phyloP scores from a whole-genome alignment of 2,329 filamentous ascomycete species.

The Aspergillus sp. region DNA sequence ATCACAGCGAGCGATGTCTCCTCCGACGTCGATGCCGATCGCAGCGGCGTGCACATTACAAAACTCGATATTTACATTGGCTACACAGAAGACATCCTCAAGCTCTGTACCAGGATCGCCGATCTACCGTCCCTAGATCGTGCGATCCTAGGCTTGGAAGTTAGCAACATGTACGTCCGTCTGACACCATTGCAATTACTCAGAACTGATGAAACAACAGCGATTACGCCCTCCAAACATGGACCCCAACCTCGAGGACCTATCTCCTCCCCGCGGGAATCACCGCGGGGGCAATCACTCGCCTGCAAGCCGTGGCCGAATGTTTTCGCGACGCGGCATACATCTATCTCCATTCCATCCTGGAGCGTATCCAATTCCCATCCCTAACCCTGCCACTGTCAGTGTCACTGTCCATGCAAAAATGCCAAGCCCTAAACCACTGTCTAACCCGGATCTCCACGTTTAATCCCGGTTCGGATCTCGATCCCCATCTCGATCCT shows the following conservation, averaged over 20 bases:
- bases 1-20: slow-evolving; percentile 10
- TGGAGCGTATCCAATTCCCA: slow-evolving; percentile 11
- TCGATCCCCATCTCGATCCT: slow-evolving; percentile 9
- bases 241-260: slow-evolving; percentile 17
- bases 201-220: slow-evolving; percentile 11
- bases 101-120: slow-evolving; percentile 26
- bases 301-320: slow-evolving; percentile 29
- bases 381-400: neutral
- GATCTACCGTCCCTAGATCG: slow-evolving; percentile 21
- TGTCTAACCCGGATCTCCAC: slow-evolving; percentile 20
- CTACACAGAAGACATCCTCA: slow-evolving; percentile 30
- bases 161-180: slow-evolving; percentile 22
- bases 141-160: slow-evolving; percentile 16
- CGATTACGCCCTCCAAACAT: slow-evolving; percentile 24
- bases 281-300: slow-evolving; percentile 17
- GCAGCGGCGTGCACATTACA: slow-evolving; percentile 12
- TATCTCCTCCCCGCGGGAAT: slow-evolving; percentile 27
- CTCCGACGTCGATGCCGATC: slow-evolving; percentile 8
- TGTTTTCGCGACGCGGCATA: slow-evolving; percentile 32
- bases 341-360: slow-evolving; percentile 29
- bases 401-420: no score
- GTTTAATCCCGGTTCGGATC: slow-evolving; percentile 11
- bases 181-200: neutral
- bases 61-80: slow-evolving; percentile 32
- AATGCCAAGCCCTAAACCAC: slow-evolving; percentile 20